Evolutionary conservation across 768 basidiomycete species (phyloP).

Genomic region (Pisolithus orientalis): DNA sequence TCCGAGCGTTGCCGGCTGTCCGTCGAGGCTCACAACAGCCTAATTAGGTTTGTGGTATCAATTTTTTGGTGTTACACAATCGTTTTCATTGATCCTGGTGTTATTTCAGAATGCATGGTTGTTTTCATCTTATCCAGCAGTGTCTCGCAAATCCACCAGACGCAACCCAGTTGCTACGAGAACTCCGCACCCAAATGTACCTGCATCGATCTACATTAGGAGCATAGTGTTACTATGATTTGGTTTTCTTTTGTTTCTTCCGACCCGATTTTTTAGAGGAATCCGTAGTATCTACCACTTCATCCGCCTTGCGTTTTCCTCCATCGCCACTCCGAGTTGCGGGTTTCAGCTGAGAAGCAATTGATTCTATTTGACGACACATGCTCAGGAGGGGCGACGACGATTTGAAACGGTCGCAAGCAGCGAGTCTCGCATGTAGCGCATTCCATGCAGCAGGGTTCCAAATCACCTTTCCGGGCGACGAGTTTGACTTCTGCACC

Average conservation of each 20-base stretch:
- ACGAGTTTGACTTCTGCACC: conserved; percentile 40
- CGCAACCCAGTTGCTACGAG: conserved; percentile 9
- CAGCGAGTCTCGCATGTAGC: conserved; percentile 40
- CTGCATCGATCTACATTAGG: conserved; percentile 1
- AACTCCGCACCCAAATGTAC: conserved; percentile 14
- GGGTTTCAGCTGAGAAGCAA: conserved; percentile 6
- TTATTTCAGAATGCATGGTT: conserved; percentile 21
- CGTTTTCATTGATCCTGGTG: not conserved
- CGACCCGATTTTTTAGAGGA: conserved; percentile 35
- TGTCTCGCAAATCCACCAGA: conserved; percentile 19
- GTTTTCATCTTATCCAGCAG: conserved; percentile 19
- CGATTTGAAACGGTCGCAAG: conserved; percentile 55
- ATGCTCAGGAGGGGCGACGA: conserved; percentile 55
- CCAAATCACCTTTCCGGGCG: conserved; percentile 45
- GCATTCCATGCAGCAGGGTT: conserved; percentile 48
- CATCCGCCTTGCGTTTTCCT: conserved; percentile 37
- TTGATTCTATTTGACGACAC: conserved; percentile 54
- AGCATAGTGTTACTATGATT: conserved; percentile 15
- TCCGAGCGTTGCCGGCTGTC: conserved; percentile 50
- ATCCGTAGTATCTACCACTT: conserved; percentile 17
- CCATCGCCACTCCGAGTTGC: not conserved
- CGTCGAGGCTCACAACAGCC: conserved; percentile 43
- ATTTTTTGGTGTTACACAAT: not conserved
- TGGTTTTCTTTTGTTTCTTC: conserved; percentile 41
- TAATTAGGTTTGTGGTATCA: conserved; percentile 39